phyloP scores from a whole-genome alignment of 441 rosid genomes.

The Corymbia citriodora region DNA sequence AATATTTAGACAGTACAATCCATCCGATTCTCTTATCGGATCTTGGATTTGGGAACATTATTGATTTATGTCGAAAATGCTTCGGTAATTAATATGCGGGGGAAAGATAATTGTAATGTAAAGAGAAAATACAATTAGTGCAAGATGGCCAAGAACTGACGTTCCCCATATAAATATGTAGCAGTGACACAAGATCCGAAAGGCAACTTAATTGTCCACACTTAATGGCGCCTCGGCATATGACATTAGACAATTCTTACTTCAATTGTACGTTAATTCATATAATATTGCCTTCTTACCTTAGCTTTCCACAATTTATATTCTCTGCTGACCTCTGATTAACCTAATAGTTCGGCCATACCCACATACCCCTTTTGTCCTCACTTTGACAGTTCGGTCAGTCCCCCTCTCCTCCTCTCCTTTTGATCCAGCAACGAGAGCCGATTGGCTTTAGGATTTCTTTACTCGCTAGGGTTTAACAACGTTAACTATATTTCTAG shows the following conservation, averaged over 20 bases:
- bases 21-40: neutral
- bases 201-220: neutral
- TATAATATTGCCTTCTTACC: neutral
- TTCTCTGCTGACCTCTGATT: neutral
- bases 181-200: conserved; percentile 24
- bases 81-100: neutral
- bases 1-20: neutral
- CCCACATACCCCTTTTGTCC: conserved; percentile 8
- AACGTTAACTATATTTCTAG: neutral
- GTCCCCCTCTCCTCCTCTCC: neutral
- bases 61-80: neutral
- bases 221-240: neutral
- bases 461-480: neutral
- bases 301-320: neutral
- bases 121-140: neutral
- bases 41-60: neutral
- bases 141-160: neutral
- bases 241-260: neutral
- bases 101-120: neutral
- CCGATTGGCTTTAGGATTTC: neutral
- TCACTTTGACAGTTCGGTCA: conserved; percentile 1
- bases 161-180: neutral
- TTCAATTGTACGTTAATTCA: neutral
- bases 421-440: neutral
- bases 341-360: neutral